These are phyloP conservation scores for Aspergillus sergii DNA, from an alignment of 2,329 filamentous ascomycete species.

Conservation along the genomic window DNA sequence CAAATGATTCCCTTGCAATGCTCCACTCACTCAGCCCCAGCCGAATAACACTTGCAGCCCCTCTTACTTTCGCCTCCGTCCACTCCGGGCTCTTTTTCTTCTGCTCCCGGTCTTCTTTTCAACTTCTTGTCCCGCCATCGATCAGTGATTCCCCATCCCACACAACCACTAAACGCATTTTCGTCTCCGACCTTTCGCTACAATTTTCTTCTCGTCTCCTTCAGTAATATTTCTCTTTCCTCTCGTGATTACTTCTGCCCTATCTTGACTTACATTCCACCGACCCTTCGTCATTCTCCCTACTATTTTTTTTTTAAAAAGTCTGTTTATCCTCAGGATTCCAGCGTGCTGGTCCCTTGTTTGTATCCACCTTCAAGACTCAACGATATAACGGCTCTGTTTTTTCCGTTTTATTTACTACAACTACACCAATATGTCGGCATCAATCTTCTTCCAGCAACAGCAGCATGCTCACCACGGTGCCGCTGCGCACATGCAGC, in stretches of 20 bases:
- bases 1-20: conserved; percentile 16
- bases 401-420: conserved; percentile 13
- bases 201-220: conserved; percentile 21
- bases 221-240: conserved; percentile 21
- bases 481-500: conserved; percentile 53
- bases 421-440: conserved; percentile 45
- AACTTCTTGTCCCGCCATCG: conserved; percentile 29
- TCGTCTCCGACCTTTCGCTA: conserved; percentile 18
- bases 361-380: conserved; percentile 27
- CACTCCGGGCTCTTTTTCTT: conserved; percentile 26
- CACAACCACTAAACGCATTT: conserved; percentile 22
- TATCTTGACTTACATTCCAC: conserved; percentile 25
- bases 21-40: conserved; percentile 33
- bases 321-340: conserved; percentile 14
- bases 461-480: conserved; percentile 51
- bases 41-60: conserved; percentile 29
- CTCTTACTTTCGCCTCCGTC: conserved; percentile 31
- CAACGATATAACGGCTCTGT: conserved; percentile 21
- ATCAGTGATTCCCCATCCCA: conserved; percentile 29
- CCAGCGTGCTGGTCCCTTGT: conserved; percentile 27
- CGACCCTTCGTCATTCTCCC: conserved; percentile 24
- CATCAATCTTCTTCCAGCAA: conserved; percentile 49
- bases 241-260: conserved; percentile 18
- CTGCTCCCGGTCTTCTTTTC: conserved; percentile 25
- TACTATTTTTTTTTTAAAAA: conserved; percentile 24